Base-by-base conservation (phyloP, 2,329 filamentous ascomycete genomes). In the Aspergillus tubingensis region DNA sequence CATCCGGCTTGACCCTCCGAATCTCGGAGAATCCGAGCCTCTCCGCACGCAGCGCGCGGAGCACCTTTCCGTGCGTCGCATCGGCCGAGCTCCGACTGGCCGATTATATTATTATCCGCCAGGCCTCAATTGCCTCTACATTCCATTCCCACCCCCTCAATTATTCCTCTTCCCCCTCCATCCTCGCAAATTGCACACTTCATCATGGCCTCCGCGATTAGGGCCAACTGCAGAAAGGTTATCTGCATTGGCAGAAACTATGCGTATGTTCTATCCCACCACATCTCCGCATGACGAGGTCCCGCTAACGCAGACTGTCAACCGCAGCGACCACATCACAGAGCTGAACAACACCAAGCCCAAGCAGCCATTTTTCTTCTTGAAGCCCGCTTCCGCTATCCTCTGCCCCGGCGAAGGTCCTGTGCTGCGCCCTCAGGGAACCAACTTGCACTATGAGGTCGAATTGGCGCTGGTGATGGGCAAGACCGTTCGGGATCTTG, bases 351-450 rank as follows among this genome's bases (percentile, higher is more conserved):
- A 89, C 78, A 83, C 85, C 62, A 87, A 88, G 66, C 95, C 95
- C 54, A 96, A 95, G 77, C 92, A 97, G 79, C 95, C 95, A 25
- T 98, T 99, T 81, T 99, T 97, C 88, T 99, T 99, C 85, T 86
- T 98, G 69, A 99, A 99, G 84, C 95, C 95, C 1, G 81, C 93
- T 0, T 91, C 90, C 43, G 91, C 92, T 3, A 91, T 99, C 68
- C 85, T 98, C 3, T 83, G 90, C 21, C 92, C 92, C 0, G 85
- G 86, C 27, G 85, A 87, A 59, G 93, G 93, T 0, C 89, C 93
- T 3, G 87, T 96, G 51, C 84, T 96, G 68, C 86, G 90, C 48
- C 95, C 95, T 47, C 86, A 83, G 70, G 94, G 94, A 65, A 89
- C 96, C 43, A 89, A 88, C 69, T 83, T 97, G 72, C 94, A 97